Base-by-base conservation (phyloP, 495 filamentous ascomycete genomes). In the Opeltia flavorubescens region DNA sequence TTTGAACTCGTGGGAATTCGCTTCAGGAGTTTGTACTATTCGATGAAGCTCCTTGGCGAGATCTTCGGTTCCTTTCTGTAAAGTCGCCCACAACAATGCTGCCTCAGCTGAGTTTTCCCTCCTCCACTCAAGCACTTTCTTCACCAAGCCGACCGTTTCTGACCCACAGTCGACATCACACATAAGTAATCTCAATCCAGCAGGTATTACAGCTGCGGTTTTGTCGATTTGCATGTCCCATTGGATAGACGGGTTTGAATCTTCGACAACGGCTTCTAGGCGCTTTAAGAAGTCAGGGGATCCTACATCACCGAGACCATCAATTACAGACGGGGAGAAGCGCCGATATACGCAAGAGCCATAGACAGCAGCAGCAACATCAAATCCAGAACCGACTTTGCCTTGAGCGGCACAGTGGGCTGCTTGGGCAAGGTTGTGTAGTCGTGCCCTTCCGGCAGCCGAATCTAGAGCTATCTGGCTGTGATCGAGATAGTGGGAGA, bases 391-490 rank as follows among this genome's bases (percentile, higher is more conserved):
- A 40, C 91, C 91, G 5, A 98, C 78, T 62, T 96, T 98, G 20
- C 91, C 91, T 63, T 98, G 91, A 0, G 91, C 91, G 2, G 89
- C 86, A 59, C 89, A 95, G 66, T 98, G 91, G 1, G 88, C 81
- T 4, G 83, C 82, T 66, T 98, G 91, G 5, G 89, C 79, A 27
- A 98, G 75, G 61, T 95, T 95, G 66, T 98, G 93, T 28, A 96
- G 71, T 43, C 70, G 69, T 12, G 55, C 44, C 24, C 54, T 50
- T 25, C 53, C 54, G 1, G 34, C 20, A 1, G 59, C 57, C n/a
- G 35, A 68, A 43, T 66, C 69, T 26, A 76, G 61, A 49, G 69
- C 65, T 51, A 86, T 77, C 34, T 71, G 56, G 5, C 74, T 62
- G 1, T 62, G 54, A 44, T 83, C 79, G 50, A 93, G 76, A 61